Evolutionary conservation across 2,329 filamentous ascomycete genomes (phyloP).

Genomic region (Cadophora malorum): DNA sequence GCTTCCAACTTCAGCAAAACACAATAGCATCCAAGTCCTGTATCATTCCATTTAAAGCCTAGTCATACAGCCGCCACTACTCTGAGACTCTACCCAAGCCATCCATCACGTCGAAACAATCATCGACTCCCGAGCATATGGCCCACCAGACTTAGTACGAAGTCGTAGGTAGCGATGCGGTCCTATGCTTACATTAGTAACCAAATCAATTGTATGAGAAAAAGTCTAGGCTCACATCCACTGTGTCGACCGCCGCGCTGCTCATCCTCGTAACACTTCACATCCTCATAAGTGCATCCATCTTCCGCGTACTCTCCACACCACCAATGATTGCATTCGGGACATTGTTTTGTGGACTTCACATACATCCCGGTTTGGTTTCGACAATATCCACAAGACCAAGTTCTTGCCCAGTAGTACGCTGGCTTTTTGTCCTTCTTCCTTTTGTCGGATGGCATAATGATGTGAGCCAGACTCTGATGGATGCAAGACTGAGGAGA

Average conservation of each 20-base stretch:
- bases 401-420: background rate
- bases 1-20: no score
- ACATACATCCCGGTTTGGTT: background rate
- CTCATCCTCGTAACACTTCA: conserved; percentile 1
- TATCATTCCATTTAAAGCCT: no score
- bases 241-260: background rate
- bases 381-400: background rate
- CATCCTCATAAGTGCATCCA: background rate
- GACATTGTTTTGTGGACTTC: background rate
- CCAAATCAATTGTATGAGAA: no score
- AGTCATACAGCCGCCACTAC: no score
- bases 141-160: no score
- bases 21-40: no score
- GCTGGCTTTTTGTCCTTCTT: background rate
- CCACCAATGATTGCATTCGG: background rate
- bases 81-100: no score
- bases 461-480: background rate
- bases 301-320: background rate
- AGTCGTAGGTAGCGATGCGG: no score
- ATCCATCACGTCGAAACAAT: no score
- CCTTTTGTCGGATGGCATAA: background rate
- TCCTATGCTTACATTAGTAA: background rate
- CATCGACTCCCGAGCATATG: no score
- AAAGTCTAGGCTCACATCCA: background rate
- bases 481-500: no score